Evolutionary conservation across 139 green algal species (phyloP).

Genomic region (Micractinium conductrix): DNA sequence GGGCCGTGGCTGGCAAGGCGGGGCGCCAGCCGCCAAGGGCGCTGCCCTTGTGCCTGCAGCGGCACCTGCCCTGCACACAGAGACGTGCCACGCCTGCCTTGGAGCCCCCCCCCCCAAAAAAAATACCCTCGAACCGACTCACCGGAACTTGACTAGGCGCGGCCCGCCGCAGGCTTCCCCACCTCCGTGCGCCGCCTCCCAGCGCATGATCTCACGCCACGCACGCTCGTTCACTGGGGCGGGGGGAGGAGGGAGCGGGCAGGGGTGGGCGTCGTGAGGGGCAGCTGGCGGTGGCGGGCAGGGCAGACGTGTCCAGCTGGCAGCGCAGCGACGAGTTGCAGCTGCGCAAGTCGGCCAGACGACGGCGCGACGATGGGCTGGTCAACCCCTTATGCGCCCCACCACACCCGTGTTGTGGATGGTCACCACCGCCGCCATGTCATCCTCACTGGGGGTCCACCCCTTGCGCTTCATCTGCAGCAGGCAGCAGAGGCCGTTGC

Average conservation of each 20-base stretch:
- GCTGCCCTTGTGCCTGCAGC: too few relatives aligned
- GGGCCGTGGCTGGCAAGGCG: too few relatives aligned
- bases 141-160: conserved; percentile 77
- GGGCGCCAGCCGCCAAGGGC: too few relatives aligned
- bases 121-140: not conserved
- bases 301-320: not conserved
- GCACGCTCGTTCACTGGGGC: conserved; percentile 89
- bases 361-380: too few relatives aligned
- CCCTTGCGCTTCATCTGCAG: conserved; percentile 96
- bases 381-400: not conserved
- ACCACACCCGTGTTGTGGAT: conserved; percentile 88
- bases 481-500: too few relatives aligned
- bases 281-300: too few relatives aligned
- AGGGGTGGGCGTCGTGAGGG: too few relatives aligned
- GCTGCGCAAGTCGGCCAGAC: not conserved
- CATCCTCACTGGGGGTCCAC: conserved; percentile 75
- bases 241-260: not conserved
- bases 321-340: not conserved
- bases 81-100: not conserved
- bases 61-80: too few relatives aligned
- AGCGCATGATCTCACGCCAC: conserved; percentile 86
- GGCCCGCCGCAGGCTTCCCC: conserved; percentile 63
- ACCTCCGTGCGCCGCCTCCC: conserved; percentile 73
- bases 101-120: not conserved
- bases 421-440: conserved; percentile 89